phyloP scores from a whole-genome alignment of 1,139 yeast species.

The Candida tunisiensis region DNA sequence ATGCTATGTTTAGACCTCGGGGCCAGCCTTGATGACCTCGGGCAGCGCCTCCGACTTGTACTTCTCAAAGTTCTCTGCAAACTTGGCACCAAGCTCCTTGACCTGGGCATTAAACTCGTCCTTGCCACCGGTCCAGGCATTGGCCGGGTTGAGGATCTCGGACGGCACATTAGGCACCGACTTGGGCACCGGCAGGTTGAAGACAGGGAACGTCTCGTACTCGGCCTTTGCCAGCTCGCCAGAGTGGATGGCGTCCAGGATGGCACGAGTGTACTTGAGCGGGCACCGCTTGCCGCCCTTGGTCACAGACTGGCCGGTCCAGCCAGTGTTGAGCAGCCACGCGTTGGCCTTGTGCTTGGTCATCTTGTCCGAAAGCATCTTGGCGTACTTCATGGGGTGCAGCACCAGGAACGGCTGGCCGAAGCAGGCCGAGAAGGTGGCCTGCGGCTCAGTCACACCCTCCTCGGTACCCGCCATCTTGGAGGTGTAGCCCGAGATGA shows the following conservation, averaged over 20 bases:
- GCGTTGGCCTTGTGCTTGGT: slow-evolving; percentile 79
- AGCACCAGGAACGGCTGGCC: slow-evolving; percentile 98
- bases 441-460: slow-evolving; percentile 97
- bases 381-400: slow-evolving; percentile 97
- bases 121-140: slow-evolving; percentile 63
- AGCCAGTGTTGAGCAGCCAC: slow-evolving; percentile 95
- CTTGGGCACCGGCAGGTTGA: slow-evolving; percentile 80
- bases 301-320: slow-evolving; percentile 91
- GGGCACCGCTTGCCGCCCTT: slow-evolving; percentile 98
- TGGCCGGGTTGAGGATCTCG: slow-evolving; percentile 76
- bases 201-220: slow-evolving; percentile 72
- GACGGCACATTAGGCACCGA: slow-evolving; percentile 68
- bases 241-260: slow-evolving; percentile 85
- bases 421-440: slow-evolving; percentile 96
- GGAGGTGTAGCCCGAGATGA: slow-evolving; percentile 95
- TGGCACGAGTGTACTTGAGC: slow-evolving; percentile 93
- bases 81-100: slow-evolving; percentile 55
- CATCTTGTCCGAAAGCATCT: slow-evolving; percentile 91
- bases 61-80: slow-evolving; percentile 72
- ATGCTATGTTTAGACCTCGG: slow-evolving; percentile 28
- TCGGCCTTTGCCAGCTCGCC: slow-evolving; percentile 72
- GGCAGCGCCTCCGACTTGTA: slow-evolving; percentile 71
- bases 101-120: slow-evolving; percentile 57
- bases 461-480: slow-evolving; percentile 99
- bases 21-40: slow-evolving; percentile 92